Conservation (phyloP, 305 asterid genomes). For the Rubia peregrina region DNA sequence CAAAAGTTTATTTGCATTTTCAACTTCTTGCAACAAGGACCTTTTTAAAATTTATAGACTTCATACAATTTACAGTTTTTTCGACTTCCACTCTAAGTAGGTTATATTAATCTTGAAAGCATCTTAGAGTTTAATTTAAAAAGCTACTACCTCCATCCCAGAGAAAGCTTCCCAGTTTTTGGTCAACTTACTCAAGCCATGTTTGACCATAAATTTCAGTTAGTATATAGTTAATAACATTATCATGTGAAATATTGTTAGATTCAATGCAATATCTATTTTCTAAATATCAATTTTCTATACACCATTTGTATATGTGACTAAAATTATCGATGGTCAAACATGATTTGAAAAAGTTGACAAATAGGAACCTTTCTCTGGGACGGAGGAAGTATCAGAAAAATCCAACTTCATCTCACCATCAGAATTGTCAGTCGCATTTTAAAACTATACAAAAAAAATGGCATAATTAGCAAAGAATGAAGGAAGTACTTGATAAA, state of each 20-base stretch:
- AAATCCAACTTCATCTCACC: not conserved
- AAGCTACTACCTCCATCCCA: not conserved
- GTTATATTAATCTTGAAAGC: not conserved
- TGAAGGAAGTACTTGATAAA: not conserved
- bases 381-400: not conserved
- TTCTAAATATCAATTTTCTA: too few relatives aligned
- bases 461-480: not conserved
- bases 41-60: not conserved
- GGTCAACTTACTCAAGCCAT: too few relatives aligned
- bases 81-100: not conserved
- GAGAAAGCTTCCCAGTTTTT: too few relatives aligned
- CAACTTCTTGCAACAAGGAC: constrained; percentile 7
- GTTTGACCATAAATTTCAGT: too few relatives aligned
- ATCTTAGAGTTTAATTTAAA: not conserved
- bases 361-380: too few relatives aligned
- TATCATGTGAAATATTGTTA: too few relatives aligned
- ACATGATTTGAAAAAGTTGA: too few relatives aligned
- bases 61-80: not conserved
- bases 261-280: too few relatives aligned
- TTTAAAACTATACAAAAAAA: not conserved
- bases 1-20: not conserved
- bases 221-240: too few relatives aligned
- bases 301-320: too few relatives aligned
- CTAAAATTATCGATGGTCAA: too few relatives aligned
- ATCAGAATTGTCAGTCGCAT: not conserved